Base-by-base conservation (phyloP, 2,329 filamentous ascomycete species). In the Akanthomyces uredinophilus region DNA sequence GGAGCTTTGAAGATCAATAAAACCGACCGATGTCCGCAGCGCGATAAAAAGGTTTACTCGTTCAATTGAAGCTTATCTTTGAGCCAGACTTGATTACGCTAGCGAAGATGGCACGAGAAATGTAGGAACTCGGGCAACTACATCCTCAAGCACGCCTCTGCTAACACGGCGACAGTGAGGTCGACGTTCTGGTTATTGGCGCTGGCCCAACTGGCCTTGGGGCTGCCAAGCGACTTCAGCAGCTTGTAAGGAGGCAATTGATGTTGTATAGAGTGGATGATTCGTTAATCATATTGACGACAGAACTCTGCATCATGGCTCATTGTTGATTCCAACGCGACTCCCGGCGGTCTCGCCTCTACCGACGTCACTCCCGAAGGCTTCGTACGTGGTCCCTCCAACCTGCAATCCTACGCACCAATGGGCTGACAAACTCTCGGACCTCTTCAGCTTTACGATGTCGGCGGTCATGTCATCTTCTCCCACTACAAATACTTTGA, bases 401-500 rank as follows among this genome's bases (percentile, higher is more conserved):
- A 29, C 27, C 27, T 29, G 6, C 27, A 29, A 29, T 29, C 6
- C 27, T 13, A n/a, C 37, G 24, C 5, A 20, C n/a, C 20, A 13
- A 4, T 41, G 4, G 27, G 27, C 6, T 29, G 27, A 29, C 27
- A 2, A 29, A 3, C 27, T 29, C 27, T 29, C 27, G 2, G 6
- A 29, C 27, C 27, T 29, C 27, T 29, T 6, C 16, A 94, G 92
- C 87, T 96, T 70, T 96, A 96, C 83, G 92, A 96, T 79, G 92
- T 96, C 70, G 91, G 91, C 74, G 91, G 91, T 70, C 91, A 96
- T 79, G 91, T 96, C 77, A 95, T 96, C 80, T 96, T 96, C 84
- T 96, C 91, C 69, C 91, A 96, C 84, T 96, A 96, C 87, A 96
- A 95, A 81, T 96, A 96, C 85, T 96, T 96, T 75, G 92, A 96